A percentile compares a stretch with the other conserved stretches of the same genome.
phyloP scores from a whole-genome alignment of 179 eudicot species.

The Spinacia oleracea region DNA sequence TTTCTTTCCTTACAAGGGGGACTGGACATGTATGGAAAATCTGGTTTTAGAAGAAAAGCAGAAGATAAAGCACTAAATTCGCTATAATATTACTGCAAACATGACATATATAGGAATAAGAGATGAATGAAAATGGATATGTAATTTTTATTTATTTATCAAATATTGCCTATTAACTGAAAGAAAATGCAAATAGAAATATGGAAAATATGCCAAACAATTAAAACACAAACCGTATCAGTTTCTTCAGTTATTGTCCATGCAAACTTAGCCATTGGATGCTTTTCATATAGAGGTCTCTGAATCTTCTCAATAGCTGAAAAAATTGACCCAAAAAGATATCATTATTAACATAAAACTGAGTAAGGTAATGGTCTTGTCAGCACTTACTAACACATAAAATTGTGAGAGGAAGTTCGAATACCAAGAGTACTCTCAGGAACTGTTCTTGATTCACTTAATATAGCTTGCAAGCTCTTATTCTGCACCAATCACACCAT shows the following conservation, averaged over 20 bases:
- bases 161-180: neutral
- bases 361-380: neutral
- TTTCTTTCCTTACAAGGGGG: neutral
- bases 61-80: neutral
- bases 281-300: constrained; percentile 87
- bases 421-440: constrained; percentile 65
- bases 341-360: constrained; percentile 4
- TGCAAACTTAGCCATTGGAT: constrained; percentile 94
- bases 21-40: neutral
- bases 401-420: constrained; percentile 23
- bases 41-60: neutral
- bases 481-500: constrained; percentile 43
- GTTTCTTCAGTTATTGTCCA: constrained; percentile 84
- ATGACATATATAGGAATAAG: neutral
- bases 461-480: constrained; percentile 60
- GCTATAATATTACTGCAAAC: neutral
- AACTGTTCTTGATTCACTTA: constrained; percentile 65
- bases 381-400: constrained; percentile 7
- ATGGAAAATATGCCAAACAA: neutral
- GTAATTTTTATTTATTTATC: neutral
- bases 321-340: constrained; percentile 13
- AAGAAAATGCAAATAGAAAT: neutral
- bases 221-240: constrained; percentile 62
- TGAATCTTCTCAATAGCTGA: constrained; percentile 73
- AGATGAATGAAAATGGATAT: neutral